phyloP scores from a whole-genome alignment of 352 stramenopile genomes.

The Phytophthora melonis region DNA sequence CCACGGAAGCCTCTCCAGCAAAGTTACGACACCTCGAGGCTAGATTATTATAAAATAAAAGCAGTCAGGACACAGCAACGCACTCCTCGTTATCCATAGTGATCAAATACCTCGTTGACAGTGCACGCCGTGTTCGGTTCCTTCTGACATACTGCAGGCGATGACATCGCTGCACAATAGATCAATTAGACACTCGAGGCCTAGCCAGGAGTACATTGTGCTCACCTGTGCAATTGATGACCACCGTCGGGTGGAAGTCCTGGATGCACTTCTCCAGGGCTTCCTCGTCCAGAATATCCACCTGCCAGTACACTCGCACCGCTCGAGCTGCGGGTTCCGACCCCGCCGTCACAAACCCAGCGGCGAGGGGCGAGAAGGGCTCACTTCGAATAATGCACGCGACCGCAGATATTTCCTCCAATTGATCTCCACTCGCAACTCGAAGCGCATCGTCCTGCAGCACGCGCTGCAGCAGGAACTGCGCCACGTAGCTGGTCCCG shows the following conservation, averaged over 20 bases:
- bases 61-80: neutral
- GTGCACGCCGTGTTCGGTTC: slow-evolving; percentile 40
- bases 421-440: neutral
- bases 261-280: slow-evolving; percentile 45
- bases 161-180: slow-evolving; percentile 55
- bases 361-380: slow-evolving; percentile 29
- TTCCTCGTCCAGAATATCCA: slow-evolving; percentile 46
- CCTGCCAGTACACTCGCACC: slow-evolving; percentile 55
- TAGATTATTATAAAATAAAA: slow-evolving; percentile 4
- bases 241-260: slow-evolving; percentile 47
- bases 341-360: slow-evolving; percentile 33
- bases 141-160: slow-evolving; percentile 64
- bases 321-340: neutral
- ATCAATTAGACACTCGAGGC: neutral
- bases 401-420: slow-evolving; percentile 17
- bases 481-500: slow-evolving; percentile 71
- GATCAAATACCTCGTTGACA: slow-evolving; percentile 56
- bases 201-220: neutral
- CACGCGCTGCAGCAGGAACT: slow-evolving; percentile 62
- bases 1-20: slow-evolving; percentile 36
- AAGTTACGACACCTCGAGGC: slow-evolving; percentile 47
- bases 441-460: slow-evolving; percentile 14
- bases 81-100: neutral
- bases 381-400: slow-evolving; percentile 54
- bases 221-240: slow-evolving; percentile 72